Percentiles rank a stretch among this genome's conserved stretches.
Conservation (phyloP, 2,329 filamentous ascomycete species). For the Nemania abortiva region DNA sequence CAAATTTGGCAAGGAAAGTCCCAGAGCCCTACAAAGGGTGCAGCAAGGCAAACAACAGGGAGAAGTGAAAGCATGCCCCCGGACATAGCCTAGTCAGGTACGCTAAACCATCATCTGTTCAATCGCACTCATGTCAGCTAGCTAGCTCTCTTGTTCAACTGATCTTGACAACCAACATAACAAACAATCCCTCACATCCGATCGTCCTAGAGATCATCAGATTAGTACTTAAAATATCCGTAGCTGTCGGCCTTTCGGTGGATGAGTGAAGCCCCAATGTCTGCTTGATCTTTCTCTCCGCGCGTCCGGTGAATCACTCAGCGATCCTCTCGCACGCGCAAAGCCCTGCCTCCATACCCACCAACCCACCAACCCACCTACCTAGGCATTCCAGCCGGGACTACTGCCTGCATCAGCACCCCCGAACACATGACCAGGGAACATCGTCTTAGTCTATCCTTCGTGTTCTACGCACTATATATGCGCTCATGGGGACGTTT, state of each 20-base stretch:
- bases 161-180: not conserved
- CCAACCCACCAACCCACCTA: not conserved
- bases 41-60: not conserved
- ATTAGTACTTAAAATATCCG: slow-evolving; percentile 1
- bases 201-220: too few relatives aligned
- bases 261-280: slow-evolving; percentile 17
- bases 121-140: not conserved
- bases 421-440: too few relatives aligned
- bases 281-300: slow-evolving; percentile 26
- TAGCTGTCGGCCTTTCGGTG: not conserved
- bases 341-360: too few relatives aligned
- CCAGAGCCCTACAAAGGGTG: not conserved
- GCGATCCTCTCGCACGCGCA: not conserved
- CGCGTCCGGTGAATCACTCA: slow-evolving; percentile 15
- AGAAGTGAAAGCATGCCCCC: not conserved
- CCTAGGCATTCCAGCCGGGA: not conserved
- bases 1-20: too few relatives aligned
- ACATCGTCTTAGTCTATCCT: not conserved
- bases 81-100: not conserved
- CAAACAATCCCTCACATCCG: too few relatives aligned
- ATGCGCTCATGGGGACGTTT: slow-evolving; percentile 46
- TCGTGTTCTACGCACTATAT: slow-evolving; percentile 2
- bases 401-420: not conserved
- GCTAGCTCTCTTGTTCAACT: not conserved
- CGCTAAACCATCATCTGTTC: too few relatives aligned